These are phyloP conservation scores for Sugiyamaella sp. DNA, from an alignment of 1,139 yeast genomes.

Conservation along the genomic window DNA sequence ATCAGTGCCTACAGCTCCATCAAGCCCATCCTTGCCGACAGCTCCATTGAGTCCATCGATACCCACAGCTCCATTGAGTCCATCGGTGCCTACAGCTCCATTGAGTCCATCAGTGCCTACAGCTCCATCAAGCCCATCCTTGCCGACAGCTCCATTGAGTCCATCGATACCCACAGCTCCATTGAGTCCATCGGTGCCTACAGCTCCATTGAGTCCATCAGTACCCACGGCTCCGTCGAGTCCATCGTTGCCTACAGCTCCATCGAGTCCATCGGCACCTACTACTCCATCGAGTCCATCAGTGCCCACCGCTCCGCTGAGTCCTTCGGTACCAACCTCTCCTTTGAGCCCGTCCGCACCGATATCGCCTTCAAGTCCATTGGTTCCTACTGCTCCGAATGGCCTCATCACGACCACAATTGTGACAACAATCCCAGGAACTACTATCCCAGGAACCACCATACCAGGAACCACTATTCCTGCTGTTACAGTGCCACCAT, in stretches of 20 bases:
- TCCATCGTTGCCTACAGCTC: slow-evolving; percentile 4
- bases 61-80: background rate
- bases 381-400: background rate
- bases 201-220: background rate
- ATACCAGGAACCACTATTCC: slow-evolving; percentile 29
- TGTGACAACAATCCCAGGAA: slow-evolving; percentile 16
- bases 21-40: background rate
- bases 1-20: background rate
- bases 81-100: slow-evolving; percentile 1
- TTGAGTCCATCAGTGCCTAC: background rate
- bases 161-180: background rate
- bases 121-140: background rate
- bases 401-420: slow-evolving; percentile 1
- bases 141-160: slow-evolving; percentile 2
- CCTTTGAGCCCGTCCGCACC: background rate
- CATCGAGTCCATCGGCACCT: background rate
- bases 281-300: background rate
- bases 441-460: slow-evolving; percentile 22
- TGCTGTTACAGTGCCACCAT: slow-evolving; percentile 26
- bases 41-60: slow-evolving; percentile 1
- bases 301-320: background rate
- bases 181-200: background rate
- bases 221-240: background rate
- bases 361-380: too few relatives aligned
- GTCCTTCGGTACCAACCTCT: background rate